Percentiles rank a stretch among this genome's conserved stretches.
Evolutionary conservation across 805 yeast genomes (phyloP).

Genomic region (Danielia reshetovae): DNA sequence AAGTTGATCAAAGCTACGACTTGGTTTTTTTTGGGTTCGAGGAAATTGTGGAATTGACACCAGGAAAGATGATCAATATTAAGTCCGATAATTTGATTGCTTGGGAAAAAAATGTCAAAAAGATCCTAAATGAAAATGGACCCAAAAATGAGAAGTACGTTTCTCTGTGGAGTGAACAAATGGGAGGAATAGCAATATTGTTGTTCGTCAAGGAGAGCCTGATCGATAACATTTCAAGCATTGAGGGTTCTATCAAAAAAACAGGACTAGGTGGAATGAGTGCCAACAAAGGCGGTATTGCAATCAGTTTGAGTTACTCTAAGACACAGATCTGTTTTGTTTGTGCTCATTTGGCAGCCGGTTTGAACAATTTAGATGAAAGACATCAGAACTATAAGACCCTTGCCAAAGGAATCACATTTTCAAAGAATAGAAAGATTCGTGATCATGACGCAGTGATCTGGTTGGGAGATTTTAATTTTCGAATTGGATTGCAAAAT

Average conservation of each 20-base stretch:
- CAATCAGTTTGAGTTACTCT: conserved; percentile 61
- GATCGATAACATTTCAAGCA: conserved; percentile 48
- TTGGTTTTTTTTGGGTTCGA: conserved; percentile 81
- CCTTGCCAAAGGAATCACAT: conserved; percentile 63
- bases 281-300: conserved; percentile 76
- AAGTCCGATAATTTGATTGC: conserved; percentile 57
- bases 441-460: conserved; percentile 79
- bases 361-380: conserved; percentile 73
- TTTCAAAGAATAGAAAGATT: conserved; percentile 51
- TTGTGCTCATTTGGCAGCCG: conserved; percentile 91
- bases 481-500: conserved; percentile 67
- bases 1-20: conserved; percentile 48
- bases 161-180: conserved; percentile 68
- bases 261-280: conserved; percentile 74
- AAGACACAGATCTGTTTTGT: conserved; percentile 74
- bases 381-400: conserved; percentile 84
- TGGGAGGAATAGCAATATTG: conserved; percentile 79
- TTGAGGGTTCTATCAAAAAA: conserved; percentile 74
- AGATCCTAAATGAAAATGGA: conserved; percentile 36
- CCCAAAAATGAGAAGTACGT: conserved; percentile 42
- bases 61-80: conserved; percentile 77
- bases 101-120: conserved; percentile 65
- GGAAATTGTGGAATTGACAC: conserved; percentile 78
- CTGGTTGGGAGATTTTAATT: conserved; percentile 94
- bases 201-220: conserved; percentile 60